Percentiles rank a stretch among this genome's conserved stretches.
These are phyloP conservation scores for Nitzschia inconspicua DNA, from an alignment of 108 stramenopile genomes.

Conservation along the genomic window DNA sequence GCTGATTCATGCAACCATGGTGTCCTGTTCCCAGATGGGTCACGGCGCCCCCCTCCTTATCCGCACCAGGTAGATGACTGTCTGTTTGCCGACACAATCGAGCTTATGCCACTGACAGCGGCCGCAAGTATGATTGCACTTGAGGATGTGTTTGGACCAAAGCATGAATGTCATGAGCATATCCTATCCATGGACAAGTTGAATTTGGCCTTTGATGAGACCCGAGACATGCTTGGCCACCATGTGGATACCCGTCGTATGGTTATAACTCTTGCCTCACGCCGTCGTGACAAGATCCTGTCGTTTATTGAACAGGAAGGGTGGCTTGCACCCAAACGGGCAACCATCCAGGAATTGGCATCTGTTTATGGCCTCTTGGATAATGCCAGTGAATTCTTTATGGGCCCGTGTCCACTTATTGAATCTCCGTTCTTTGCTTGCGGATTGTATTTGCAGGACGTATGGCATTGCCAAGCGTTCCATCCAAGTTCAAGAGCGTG, in stretches of 20 bases:
- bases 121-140: slow-evolving; percentile 9
- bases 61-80: slow-evolving; percentile 10
- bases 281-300: background rate
- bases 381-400: too few species aligned
- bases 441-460: too few species aligned
- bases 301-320: slow-evolving; percentile 3
- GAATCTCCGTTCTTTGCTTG: too few species aligned
- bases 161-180: background rate
- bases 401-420: too few species aligned
- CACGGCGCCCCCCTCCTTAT: background rate
- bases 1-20: too few species aligned
- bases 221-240: background rate
- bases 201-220: background rate
- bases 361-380: too few species aligned
- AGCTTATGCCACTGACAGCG: background rate
- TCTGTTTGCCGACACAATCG: background rate
- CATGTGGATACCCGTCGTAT: background rate
- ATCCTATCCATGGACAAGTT: slow-evolving; percentile 1
- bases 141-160: background rate
- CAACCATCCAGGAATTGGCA: too few species aligned
- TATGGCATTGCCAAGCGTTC: too few species aligned
- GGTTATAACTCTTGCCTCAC: background rate
- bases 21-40: too few species aligned
- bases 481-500: too few species aligned
- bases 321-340: too few species aligned